Percentiles rank a stretch among this genome's conserved stretches.
These are phyloP conservation scores for Xylaria longipes DNA, from an alignment of 495 filamentous ascomycete species.

Conservation along the genomic window DNA sequence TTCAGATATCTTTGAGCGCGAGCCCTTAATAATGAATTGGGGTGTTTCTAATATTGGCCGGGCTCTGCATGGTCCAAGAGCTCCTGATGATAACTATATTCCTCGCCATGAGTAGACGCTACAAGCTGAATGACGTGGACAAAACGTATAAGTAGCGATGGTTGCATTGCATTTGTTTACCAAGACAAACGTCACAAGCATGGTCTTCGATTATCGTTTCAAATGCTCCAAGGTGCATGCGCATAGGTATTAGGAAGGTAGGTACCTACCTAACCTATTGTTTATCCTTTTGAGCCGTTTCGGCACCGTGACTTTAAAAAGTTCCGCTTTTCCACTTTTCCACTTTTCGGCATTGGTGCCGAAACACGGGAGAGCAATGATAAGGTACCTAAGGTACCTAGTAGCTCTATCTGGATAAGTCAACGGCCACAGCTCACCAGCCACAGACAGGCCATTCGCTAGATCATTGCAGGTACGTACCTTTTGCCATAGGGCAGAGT, in stretches of 20 bases:
- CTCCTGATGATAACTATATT: constrained; percentile 1
- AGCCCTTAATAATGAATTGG: not conserved
- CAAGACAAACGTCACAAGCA: not conserved
- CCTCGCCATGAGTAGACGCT: not conserved
- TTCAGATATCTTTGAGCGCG: not conserved
- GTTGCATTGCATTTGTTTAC: not conserved
- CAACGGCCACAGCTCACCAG: not conserved
- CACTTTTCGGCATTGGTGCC: too few species aligned
- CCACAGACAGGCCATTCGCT: not conserved
- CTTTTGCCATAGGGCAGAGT: not conserved
- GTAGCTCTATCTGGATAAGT: too few species aligned
- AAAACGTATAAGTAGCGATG: not conserved
- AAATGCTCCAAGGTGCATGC: not conserved
- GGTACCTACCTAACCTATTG: too few species aligned
- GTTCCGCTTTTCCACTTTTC: too few species aligned
- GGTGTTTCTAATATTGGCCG: not conserved
- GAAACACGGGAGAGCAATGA: too few species aligned
- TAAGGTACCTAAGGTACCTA: too few species aligned
- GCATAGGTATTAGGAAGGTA: too few species aligned
- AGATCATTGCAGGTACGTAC: not conserved
- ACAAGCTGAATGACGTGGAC: not conserved
- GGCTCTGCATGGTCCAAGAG: not conserved
- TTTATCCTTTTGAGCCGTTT: too few species aligned
- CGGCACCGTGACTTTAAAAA: too few species aligned
- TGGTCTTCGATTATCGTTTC: not conserved